Evolutionary conservation across 169 alveolate genomes (phyloP).

Genomic region (Cryptosporidium sp.): DNA sequence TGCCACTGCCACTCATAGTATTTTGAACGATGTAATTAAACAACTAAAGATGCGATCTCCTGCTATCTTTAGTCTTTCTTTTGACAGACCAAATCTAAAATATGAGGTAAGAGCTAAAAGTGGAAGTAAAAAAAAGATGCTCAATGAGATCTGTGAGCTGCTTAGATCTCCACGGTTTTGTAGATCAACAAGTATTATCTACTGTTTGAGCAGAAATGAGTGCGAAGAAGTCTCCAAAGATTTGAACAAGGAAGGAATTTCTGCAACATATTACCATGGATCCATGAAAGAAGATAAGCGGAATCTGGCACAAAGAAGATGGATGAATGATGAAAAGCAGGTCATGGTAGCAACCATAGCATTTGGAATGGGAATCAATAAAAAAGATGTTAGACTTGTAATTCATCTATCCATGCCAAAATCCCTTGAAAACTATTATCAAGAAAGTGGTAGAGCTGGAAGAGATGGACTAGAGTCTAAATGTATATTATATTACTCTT

Average conservation of each 20-base stretch:
- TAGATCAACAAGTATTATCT: constrained; percentile 89
- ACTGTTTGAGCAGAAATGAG: constrained; percentile 94
- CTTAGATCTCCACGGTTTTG: constrained; percentile 56
- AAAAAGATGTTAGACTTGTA: constrained; percentile 97
- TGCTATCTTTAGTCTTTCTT: constrained; percentile 85
- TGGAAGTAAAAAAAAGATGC: constrained; percentile 77
- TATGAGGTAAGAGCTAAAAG: constrained; percentile 80
- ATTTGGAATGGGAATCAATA: constrained; percentile 99
- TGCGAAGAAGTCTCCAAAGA: constrained; percentile 93
- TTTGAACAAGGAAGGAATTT: constrained; percentile 84
- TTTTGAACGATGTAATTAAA: constrained; percentile 85
- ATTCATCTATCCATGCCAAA: constrained; percentile 97
- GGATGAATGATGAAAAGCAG: constrained; percentile 93
- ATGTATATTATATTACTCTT: constrained; percentile 83
- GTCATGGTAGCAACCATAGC: constrained; percentile 99
- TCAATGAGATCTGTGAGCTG: constrained; percentile 83
- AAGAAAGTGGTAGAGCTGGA: constrained; percentile 99
- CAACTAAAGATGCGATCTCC: constrained; percentile 85
- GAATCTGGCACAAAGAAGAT: constrained; percentile 82
- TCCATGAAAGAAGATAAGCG: constrained; percentile 83
- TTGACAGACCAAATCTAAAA: constrained; percentile 90
- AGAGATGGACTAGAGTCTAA: constrained; percentile 87
- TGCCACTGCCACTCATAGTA: constrained; percentile 97
- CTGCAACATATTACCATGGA: constrained; percentile 88
- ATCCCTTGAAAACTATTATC: constrained; percentile 96